Evolutionary conservation across 768 basidiomycete genomes (phyloP).

Genomic region (Mycena sanguinolenta): DNA sequence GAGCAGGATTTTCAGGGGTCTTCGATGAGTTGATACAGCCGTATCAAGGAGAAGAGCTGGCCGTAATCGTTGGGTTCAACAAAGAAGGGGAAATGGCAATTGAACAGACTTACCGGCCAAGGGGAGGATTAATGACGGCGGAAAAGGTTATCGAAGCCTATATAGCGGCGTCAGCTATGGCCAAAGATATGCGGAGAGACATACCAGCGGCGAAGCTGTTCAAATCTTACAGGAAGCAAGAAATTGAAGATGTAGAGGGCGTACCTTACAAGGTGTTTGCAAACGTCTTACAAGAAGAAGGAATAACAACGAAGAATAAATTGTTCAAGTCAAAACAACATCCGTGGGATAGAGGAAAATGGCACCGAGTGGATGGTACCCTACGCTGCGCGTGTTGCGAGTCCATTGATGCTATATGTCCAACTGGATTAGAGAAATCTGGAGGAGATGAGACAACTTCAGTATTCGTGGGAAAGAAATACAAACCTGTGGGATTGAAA

Average conservation of each 20-base stretch:
- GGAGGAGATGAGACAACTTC: not conserved
- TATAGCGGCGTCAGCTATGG: not conserved
- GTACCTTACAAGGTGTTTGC: constrained; percentile 16
- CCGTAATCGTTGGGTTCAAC: constrained; percentile 21
- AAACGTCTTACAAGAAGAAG: constrained; percentile 9
- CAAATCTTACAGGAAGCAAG: not conserved
- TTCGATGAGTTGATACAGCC: constrained; percentile 17
- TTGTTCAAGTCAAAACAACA: not conserved
- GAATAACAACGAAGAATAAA: not conserved
- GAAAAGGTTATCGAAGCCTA: constrained; percentile 20
- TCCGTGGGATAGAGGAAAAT: not conserved
- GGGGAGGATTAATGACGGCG: constrained; percentile 22
- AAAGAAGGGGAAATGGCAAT: constrained; percentile 14
- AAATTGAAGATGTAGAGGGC: constrained; percentile 1
- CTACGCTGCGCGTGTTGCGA: not conserved
- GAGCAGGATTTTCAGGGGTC: constrained; percentile 14
- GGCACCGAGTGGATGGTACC: not conserved
- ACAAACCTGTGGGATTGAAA: too few species aligned
- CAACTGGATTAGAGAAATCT: too few species aligned
- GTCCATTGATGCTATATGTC: not conserved
- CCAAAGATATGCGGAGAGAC: not conserved
- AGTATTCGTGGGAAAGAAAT: too few species aligned
- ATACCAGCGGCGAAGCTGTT: constrained; percentile 12
- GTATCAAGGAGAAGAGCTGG: constrained; percentile 28
- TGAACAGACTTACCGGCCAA: constrained; percentile 24